phyloP scores from a whole-genome alignment of 2,329 filamentous ascomycete species.

The Colletotrichum trifolii region DNA sequence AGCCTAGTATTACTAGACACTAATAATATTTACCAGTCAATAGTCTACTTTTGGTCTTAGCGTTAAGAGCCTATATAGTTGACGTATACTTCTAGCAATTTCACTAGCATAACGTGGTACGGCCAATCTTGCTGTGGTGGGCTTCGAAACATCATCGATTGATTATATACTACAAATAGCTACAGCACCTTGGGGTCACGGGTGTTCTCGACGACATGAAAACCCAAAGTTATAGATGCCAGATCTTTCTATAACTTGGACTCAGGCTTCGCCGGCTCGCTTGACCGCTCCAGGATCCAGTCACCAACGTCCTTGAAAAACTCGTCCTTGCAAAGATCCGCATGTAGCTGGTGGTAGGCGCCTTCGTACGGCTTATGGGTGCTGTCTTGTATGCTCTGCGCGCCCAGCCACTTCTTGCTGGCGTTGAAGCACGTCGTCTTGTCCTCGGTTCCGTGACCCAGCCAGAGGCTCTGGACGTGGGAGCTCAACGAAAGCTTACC shows the following conservation, averaged over 20 bases:
- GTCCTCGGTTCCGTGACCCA: conserved; percentile 83
- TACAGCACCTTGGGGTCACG: too few species aligned
- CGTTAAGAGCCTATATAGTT: too few species aligned
- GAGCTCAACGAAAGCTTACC: conserved; percentile 65
- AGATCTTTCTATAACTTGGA: conserved; percentile 50
- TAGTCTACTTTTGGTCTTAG: too few species aligned
- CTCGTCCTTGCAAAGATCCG: conserved; percentile 65
- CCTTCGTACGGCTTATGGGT: conserved; percentile 80
- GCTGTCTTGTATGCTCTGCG: conserved; percentile 71
- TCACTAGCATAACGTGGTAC: too few species aligned
- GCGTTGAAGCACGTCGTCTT: conserved; percentile 73
- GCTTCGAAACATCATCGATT: too few species aligned
- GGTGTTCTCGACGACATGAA: too few species aligned
- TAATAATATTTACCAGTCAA: too few species aligned
- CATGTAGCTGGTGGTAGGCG: conserved; percentile 80
- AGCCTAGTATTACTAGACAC: too few species aligned
- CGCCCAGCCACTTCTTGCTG: conserved; percentile 72
- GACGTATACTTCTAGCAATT: too few species aligned
- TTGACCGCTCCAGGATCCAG: conserved; percentile 68
- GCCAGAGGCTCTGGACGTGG: conserved; percentile 72
- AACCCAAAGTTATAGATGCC: not conserved
- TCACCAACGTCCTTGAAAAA: conserved; percentile 70
- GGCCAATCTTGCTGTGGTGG: too few species aligned
- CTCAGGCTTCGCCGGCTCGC: conserved; percentile 40
- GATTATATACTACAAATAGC: too few species aligned